A percentile compares a stretch with the other conserved stretches of the same genome.
Conservation (phyloP, 768 basidiomycete genomes). For the Rickenella mellea region DNA sequence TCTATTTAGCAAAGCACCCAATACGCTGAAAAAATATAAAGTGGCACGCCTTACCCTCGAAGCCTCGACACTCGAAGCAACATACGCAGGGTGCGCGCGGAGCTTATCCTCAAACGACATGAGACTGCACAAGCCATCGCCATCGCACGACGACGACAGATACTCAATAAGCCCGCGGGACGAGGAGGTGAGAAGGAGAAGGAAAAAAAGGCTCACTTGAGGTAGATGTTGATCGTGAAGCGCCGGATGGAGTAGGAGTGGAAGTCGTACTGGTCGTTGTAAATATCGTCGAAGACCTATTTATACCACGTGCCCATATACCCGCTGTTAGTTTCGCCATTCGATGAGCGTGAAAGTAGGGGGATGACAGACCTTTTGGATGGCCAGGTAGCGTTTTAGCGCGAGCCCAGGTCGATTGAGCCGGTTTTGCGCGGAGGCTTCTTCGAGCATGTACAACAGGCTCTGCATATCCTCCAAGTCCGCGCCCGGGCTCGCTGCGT, state of each 20-base stretch:
- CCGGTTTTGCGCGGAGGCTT: constrained; percentile 61
- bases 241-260: constrained; percentile 90
- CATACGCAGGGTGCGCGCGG: constrained; percentile 67
- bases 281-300: constrained; percentile 75
- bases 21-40: not conserved
- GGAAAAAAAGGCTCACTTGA: constrained; percentile 52
- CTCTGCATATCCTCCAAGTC: constrained; percentile 98
- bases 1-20: too few species aligned
- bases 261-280: constrained; percentile 97
- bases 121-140: too few species aligned
- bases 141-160: too few species aligned
- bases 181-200: not conserved
- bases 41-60: constrained; percentile 39
- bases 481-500: constrained; percentile 55
- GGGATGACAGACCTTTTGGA: constrained; percentile 50
- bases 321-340: not conserved
- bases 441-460: constrained; percentile 74
- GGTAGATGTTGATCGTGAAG: constrained; percentile 77
- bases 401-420: constrained; percentile 65
- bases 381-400: constrained; percentile 72
- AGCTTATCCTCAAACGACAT: constrained; percentile 76
- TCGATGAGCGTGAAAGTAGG: not conserved
- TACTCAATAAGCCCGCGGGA: too few species aligned
- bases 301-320: not conserved
- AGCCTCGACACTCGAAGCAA: constrained; percentile 62